Base-by-base conservation (phyloP, 2,329 filamentous ascomycete species). In the Beauveria pseudobassiana region DNA sequence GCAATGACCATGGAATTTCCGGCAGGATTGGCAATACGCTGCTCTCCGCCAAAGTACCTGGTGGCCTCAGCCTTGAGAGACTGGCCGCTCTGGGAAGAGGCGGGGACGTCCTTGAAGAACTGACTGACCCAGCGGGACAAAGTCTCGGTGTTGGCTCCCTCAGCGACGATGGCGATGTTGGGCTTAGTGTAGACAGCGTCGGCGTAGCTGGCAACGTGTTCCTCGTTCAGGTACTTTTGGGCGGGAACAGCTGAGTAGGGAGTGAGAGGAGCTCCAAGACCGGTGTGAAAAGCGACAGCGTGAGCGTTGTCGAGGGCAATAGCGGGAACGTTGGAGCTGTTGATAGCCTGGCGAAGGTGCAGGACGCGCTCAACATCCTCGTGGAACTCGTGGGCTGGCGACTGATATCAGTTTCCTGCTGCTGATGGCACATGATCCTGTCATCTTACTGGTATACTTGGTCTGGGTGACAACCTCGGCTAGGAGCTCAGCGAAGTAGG, bases 401-500 rank as follows among this genome's bases (percentile, higher is more conserved):
- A 10, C 53, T 22, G 45, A 50, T 67, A 63, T 69, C 64, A 62
- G 64, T 59, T 45, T 43, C 14, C 9, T 28, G 34, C 61, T 48
- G 48, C 42, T 24, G 62, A 38, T 38, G 30, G 49, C 59, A 30
- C 42, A 48, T 40, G 59, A 54, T 54, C 59, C 42, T 61, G 43
- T 65, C 75, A 24, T 68, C 85, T 78, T 78, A 89, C 87, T 82
- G 67, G 87, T 86, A 76, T 91, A 99, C 79, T 91, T 95, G 69
- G 93, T 96, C 78, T 90, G 81, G 64, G 88, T 87, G 71, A 95
- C 83, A 70, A 97, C 90, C 82, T 99, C 96, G 72, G 89, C 91
- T 69, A 99, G 85, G 67, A 99, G 84, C 82, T 99, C 95, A 72
- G 92, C 86, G 77, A 96, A 99, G 85, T 98, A 99, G 69, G 95